Evolutionary conservation across 1,139 yeast genomes (phyloP).

Genomic region (Suhomyces terraborum): DNA sequence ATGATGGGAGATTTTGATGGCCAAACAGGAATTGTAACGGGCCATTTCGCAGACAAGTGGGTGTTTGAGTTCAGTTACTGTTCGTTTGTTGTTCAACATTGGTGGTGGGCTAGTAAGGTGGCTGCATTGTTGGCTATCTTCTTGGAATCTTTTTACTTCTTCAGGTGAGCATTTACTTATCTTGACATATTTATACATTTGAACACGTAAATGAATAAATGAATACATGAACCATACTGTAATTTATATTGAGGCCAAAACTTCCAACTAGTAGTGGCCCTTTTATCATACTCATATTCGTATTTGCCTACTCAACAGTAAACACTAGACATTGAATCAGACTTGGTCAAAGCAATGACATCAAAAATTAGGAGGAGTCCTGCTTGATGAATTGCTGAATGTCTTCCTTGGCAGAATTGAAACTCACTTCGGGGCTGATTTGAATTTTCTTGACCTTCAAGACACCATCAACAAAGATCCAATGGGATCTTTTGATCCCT

Average conservation of each 20-base stretch:
- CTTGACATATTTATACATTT: not conserved
- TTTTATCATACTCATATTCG: no score
- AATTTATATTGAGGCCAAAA: not conserved
- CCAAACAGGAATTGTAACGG: slow-evolving; percentile 81
- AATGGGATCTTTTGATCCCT: slow-evolving; percentile 85
- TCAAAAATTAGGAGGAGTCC: not conserved
- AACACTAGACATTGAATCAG: no score
- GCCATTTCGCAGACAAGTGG: slow-evolving; percentile 59
- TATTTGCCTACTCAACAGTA: no score
- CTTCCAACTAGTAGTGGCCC: no score
- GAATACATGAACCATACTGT: no score
- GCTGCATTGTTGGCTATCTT: slow-evolving; percentile 48
- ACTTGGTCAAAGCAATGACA: not conserved
- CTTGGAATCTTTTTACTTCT: slow-evolving; percentile 33
- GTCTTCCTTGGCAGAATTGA: slow-evolving; percentile 60
- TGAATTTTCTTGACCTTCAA: slow-evolving; percentile 63
- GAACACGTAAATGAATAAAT: not conserved
- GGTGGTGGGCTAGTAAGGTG: slow-evolving; percentile 91
- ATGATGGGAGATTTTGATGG: slow-evolving; percentile 98
- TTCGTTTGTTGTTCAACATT: slow-evolving; percentile 83
- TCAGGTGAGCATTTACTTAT: slow-evolving; percentile 7
- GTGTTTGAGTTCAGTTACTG: slow-evolving; percentile 72
- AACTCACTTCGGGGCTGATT: slow-evolving; percentile 79
- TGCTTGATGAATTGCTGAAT: slow-evolving; percentile 37
- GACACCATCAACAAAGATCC: slow-evolving; percentile 81